phyloP scores from a whole-genome alignment of 2,329 filamentous ascomycete species.

The Fusarium tupiense region DNA sequence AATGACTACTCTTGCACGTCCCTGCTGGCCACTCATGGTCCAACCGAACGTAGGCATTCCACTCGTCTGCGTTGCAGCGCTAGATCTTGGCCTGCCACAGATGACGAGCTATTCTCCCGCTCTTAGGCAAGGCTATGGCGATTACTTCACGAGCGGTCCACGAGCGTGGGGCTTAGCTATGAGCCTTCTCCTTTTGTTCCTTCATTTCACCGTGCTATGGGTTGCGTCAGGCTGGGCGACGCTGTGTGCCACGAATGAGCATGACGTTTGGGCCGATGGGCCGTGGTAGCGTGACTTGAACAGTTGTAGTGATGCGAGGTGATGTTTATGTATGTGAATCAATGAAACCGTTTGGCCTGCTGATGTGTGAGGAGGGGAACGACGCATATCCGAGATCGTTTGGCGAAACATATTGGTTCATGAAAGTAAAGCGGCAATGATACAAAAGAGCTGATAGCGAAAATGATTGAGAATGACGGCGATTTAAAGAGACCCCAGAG shows the following conservation, averaged over 20 bases:
- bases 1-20: conserved; percentile 68
- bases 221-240: conserved; percentile 47
- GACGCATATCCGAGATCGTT: background rate
- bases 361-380: background rate
- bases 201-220: conserved; percentile 51
- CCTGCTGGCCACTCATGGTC: conserved; percentile 78
- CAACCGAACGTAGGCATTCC: conserved; percentile 72
- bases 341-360: background rate
- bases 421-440: background rate
- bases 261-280: conserved; percentile 44
- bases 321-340: background rate
- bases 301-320: background rate
- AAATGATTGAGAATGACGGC: background rate
- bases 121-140: conserved; percentile 19
- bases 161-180: conserved; percentile 45
- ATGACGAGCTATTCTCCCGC: conserved; percentile 10
- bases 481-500: background rate
- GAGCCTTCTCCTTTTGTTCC: conserved; percentile 45
- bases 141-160: conserved; percentile 22
- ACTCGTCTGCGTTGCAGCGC: conserved; percentile 72
- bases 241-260: conserved; percentile 44
- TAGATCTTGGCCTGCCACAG: conserved; percentile 66
- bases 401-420: background rate
- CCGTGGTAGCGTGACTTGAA: conserved; percentile 40
- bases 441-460: background rate